Evolutionary conservation across 148 eudicot species (phyloP).

Genomic region (Fagopyrum homotropicum): DNA sequence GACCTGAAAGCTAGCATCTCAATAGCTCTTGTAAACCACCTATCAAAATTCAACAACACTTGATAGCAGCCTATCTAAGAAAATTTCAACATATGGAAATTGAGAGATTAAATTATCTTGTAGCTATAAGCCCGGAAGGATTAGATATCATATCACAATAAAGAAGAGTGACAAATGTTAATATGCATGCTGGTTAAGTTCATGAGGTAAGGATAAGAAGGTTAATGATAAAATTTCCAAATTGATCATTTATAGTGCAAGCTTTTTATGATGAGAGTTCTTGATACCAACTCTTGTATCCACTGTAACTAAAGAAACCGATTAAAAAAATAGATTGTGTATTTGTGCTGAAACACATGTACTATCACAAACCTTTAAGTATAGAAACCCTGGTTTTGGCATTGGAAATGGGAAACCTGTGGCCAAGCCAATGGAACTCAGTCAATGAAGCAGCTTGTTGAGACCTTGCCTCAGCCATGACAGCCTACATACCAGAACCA

Average conservation of each 20-base stretch:
- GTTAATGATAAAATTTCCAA: neutral
- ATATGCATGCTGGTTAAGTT: neutral
- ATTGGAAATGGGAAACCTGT: conserved; percentile 76
- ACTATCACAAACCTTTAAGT: conserved; percentile 55
- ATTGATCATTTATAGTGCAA: neutral
- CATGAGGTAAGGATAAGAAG: neutral
- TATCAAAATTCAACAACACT: neutral
- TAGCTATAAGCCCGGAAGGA: neutral
- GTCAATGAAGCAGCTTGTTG: conserved; percentile 99
- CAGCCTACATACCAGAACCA: conserved; percentile 57
- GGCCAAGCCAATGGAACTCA: conserved; percentile 93
- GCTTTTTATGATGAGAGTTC: neutral
- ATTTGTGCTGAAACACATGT: neutral
- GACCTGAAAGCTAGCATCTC: neutral
- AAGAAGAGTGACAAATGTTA: neutral
- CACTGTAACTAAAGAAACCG: neutral
- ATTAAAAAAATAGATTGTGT: neutral
- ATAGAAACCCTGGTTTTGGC: conserved; percentile 94
- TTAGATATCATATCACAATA: conserved; percentile 1
- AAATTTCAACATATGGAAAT: neutral
- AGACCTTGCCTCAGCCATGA: conserved; percentile 92
- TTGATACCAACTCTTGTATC: neutral
- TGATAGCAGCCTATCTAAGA: neutral
- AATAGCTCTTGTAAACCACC: neutral
- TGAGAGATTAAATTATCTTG: neutral